Conservation (phyloP, 192 early-diverging fungal genomes). For the Entomortierella parvispora region DNA sequence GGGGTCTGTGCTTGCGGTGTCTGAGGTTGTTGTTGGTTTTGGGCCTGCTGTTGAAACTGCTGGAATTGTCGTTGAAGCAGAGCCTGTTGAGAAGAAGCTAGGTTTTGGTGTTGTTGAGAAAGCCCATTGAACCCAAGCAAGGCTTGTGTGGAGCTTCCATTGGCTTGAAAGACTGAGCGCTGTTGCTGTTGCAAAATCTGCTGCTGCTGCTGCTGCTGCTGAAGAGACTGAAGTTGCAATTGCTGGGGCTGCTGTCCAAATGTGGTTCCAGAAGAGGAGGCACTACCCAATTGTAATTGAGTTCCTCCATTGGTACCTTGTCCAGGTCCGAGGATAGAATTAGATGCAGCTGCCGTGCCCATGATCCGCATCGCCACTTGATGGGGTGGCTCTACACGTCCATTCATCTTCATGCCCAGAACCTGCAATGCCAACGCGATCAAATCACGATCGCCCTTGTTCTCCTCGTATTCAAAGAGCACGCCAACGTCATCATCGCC, state of each 20-base stretch:
- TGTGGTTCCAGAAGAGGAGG: not conserved
- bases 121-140: too few species aligned
- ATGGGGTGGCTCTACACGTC: slow-evolving; percentile 68
- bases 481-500: slow-evolving; percentile 46
- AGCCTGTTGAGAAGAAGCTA: not conserved
- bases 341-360: slow-evolving; percentile 35
- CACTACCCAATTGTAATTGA: not conserved
- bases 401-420: slow-evolving; percentile 74
- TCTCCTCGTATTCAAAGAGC: slow-evolving; percentile 62
- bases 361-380: slow-evolving; percentile 70
- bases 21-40: slow-evolving; percentile 8
- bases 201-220: too few species aligned
- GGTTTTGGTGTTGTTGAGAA: not conserved
- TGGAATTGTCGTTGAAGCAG: not conserved
- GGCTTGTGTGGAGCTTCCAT: not conserved
- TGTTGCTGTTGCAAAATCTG: too few species aligned
- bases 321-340: slow-evolving; percentile 17
- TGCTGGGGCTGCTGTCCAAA: not conserved
- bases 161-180: too few species aligned
- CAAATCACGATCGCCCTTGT: slow-evolving; percentile 75
- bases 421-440: slow-evolving; percentile 83
- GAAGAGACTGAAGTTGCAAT: not conserved
- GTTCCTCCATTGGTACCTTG: not conserved
- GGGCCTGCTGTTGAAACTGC: slow-evolving; percentile 6
- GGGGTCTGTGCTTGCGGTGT: not conserved